phyloP scores from a whole-genome alignment of 208 protist species.

The Acanthamoeba sp. region DNA sequence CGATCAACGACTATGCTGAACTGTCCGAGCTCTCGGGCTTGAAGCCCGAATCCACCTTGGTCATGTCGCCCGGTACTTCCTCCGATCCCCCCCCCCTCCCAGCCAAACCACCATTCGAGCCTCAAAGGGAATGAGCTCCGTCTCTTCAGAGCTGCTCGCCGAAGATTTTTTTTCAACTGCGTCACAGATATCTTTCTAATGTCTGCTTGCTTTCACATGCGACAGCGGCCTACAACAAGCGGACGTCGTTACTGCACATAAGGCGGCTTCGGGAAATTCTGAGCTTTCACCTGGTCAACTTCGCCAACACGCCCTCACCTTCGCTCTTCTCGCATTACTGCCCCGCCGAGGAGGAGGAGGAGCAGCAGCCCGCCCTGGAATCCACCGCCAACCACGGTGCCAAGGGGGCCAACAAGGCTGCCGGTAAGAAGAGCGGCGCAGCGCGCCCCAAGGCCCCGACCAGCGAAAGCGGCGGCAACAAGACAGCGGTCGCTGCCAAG shows the following conservation, averaged over 20 bases:
- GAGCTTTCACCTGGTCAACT: slow-evolving; percentile 58
- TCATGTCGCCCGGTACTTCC: slow-evolving; percentile 72
- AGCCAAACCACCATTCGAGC: too few species aligned
- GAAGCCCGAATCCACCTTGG: slow-evolving; percentile 18
- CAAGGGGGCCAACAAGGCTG: not conserved
- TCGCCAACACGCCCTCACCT: slow-evolving; percentile 36
- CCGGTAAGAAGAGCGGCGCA: not conserved
- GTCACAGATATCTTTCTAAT: not conserved
- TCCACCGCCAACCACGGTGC: slow-evolving; percentile 39
- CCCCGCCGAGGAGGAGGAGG: not conserved
- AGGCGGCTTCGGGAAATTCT: slow-evolving; percentile 81
- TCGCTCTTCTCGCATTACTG: slow-evolving; percentile 40
- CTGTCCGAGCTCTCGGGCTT: slow-evolving; percentile 69
- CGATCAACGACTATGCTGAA: slow-evolving; percentile 80
- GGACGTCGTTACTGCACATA: slow-evolving; percentile 77
- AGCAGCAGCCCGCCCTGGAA: not conserved
- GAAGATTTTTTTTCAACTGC: too few species aligned
- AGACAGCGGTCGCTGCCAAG: not conserved
- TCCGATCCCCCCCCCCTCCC: not conserved
- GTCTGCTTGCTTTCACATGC: not conserved
- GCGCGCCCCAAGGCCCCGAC: not conserved
- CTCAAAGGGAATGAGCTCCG: too few species aligned
- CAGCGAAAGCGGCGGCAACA: not conserved
- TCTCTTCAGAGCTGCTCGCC: too few species aligned
- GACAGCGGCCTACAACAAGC: slow-evolving; percentile 79